These are phyloP conservation scores for Tetrapisispora pingtungensis DNA, from an alignment of 805 yeast species.

Conservation along the genomic window DNA sequence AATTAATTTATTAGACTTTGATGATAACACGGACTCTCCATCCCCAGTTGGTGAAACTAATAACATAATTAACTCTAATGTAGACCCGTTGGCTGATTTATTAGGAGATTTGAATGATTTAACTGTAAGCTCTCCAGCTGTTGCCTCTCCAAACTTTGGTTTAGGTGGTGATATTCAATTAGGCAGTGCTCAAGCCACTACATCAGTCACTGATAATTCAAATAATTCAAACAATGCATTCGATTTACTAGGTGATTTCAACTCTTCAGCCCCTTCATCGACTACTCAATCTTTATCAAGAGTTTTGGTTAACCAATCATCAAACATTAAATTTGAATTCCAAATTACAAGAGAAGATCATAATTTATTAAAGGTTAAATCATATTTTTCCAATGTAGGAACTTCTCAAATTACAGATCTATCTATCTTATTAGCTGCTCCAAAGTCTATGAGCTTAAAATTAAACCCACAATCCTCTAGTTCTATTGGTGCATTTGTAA, in stretches of 20 bases:
- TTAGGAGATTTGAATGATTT: constrained; percentile 67
- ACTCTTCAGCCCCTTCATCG: not conserved
- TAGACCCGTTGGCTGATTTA: constrained; percentile 21
- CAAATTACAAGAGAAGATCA: constrained; percentile 31
- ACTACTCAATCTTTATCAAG: constrained; percentile 7
- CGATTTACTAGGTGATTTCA: constrained; percentile 10
- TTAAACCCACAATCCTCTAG: constrained; percentile 56
- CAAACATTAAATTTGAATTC: constrained; percentile 40
- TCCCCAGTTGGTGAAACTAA: constrained; percentile 14
- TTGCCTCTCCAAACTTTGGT: constrained; percentile 10
- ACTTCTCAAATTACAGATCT: constrained; percentile 38
- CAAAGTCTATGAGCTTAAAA: constrained; percentile 47
- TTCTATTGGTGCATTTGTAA: constrained; percentile 37
- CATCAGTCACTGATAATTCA: not conserved
- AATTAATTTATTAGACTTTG: constrained; percentile 66
- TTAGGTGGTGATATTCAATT: constrained; percentile 31
- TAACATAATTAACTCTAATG: not conserved
- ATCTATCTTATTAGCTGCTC: constrained; percentile 60
- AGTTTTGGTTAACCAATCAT: constrained; percentile 34
- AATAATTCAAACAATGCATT: constrained; percentile 3
- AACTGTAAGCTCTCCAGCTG: constrained; percentile 38
- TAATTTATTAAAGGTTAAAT: constrained; percentile 34
- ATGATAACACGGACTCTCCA: constrained; percentile 27
- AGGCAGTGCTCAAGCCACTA: constrained; percentile 20
- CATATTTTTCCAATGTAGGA: constrained; percentile 43